Conservation (phyloP, 1,139 yeast species). For the Saccharomycopsis hybrid region DNA sequence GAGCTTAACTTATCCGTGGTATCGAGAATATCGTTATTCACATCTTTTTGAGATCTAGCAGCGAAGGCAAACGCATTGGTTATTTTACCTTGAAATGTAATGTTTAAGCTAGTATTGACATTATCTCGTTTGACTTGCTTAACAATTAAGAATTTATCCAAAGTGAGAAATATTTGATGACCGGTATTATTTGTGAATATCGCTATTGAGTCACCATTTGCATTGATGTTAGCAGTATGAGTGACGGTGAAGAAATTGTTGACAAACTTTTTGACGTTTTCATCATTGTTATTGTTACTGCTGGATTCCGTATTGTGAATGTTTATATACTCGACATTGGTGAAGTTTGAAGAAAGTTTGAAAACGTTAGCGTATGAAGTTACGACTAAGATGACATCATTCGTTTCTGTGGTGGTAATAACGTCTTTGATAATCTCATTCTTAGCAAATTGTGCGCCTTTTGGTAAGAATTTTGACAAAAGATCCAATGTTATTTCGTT, state of each 20-base stretch:
- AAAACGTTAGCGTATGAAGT: constrained; percentile 60
- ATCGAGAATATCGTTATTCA: constrained; percentile 28
- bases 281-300: not conserved
- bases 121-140: too few relatives aligned
- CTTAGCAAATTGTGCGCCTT: constrained; percentile 28
- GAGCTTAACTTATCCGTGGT: constrained; percentile 25
- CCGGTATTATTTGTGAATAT: too few relatives aligned
- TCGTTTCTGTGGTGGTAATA: constrained; percentile 39
- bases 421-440: constrained; percentile 53
- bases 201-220: not conserved
- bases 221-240: not conserved
- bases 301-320: not conserved
- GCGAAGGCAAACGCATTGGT: not conserved
- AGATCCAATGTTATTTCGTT: constrained; percentile 30
- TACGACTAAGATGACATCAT: constrained; percentile 42
- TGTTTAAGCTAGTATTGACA: constrained; percentile 2
- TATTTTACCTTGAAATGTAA: constrained; percentile 3
- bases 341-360: constrained; percentile 26
- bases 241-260: constrained; percentile 11
- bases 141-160: not conserved
- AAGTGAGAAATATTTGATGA: not conserved
- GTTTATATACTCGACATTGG: constrained; percentile 29
- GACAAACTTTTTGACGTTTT: constrained; percentile 5
- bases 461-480: constrained; percentile 24
- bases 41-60: not conserved